phyloP scores from a whole-genome alignment of 2,329 filamentous ascomycete species.

The Colletotrichum scovillei region DNA sequence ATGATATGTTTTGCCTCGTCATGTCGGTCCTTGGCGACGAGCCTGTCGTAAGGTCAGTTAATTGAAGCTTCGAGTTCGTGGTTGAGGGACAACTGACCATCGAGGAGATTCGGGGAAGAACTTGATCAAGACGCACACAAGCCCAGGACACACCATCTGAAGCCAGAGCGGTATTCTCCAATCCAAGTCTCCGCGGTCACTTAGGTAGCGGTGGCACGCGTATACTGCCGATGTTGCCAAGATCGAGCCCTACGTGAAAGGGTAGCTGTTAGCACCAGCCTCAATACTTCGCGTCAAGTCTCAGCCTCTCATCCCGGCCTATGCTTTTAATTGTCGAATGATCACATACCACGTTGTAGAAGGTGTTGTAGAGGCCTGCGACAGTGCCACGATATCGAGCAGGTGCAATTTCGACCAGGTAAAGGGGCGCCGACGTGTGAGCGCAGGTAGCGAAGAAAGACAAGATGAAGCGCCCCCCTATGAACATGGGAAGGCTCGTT shows the following conservation, averaged over 20 bases:
- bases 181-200: constrained; percentile 42
- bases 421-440: constrained; percentile 67
- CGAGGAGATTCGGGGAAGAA: constrained; percentile 50
- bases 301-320: no score
- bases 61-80: not conserved
- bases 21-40: constrained; percentile 56
- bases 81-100: constrained; percentile 30
- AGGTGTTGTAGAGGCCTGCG: constrained; percentile 63
- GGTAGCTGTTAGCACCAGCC: not conserved
- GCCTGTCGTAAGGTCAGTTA: constrained; percentile 54
- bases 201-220: constrained; percentile 43
- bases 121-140: constrained; percentile 44
- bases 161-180: constrained; percentile 49
- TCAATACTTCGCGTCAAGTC: not conserved
- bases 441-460: constrained; percentile 67
- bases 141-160: constrained; percentile 46
- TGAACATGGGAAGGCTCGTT: constrained; percentile 51
- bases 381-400: constrained; percentile 68
- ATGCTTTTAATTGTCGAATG: not conserved
- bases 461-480: constrained; percentile 61
- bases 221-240: constrained; percentile 46
- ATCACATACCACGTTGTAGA: constrained; percentile 51
- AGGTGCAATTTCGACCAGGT: constrained; percentile 70
- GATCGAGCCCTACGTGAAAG: constrained; percentile 39
- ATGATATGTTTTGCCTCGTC: constrained; percentile 62